Conservation (phyloP, 495 filamentous ascomycete species). For the Rusavskia elegans region DNA sequence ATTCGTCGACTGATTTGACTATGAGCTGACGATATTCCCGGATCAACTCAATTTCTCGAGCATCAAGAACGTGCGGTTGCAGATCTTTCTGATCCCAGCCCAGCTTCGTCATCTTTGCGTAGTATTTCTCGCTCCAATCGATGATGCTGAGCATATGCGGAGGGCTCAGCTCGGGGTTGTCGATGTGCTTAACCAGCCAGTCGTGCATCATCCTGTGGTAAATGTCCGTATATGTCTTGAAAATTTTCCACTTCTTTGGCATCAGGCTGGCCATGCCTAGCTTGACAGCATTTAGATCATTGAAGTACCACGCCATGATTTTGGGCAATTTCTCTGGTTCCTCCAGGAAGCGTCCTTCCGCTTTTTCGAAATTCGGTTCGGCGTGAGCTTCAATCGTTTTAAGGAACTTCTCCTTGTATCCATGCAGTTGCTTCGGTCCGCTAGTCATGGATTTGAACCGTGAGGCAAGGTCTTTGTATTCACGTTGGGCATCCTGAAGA, state of each 20-base stretch:
- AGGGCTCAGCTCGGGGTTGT: constrained; percentile 62
- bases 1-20: constrained; percentile 87
- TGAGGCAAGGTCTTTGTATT: constrained; percentile 83
- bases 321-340: constrained; percentile 78
- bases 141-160: constrained; percentile 78
- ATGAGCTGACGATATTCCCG: constrained; percentile 89
- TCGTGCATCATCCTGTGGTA: constrained; percentile 94
- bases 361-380: constrained; percentile 56
- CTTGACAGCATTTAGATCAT: constrained; percentile 83
- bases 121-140: constrained; percentile 91
- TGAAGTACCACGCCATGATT: constrained; percentile 86
- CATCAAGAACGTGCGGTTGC: constrained; percentile 69
- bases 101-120: constrained; percentile 84
- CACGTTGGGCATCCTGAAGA: constrained; percentile 81
- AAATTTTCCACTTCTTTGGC: constrained; percentile 96
- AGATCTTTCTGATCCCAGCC: constrained; percentile 60
- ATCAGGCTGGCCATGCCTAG: constrained; percentile 77
- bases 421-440: constrained; percentile 77
- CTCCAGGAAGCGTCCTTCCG: constrained; percentile 57
- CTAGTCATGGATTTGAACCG: constrained; percentile 90
- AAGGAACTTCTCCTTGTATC: constrained; percentile 92
- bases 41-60: constrained; percentile 73
- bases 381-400: constrained; percentile 59
- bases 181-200: constrained; percentile 63
- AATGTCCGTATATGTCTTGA: constrained; percentile 71